A percentile compares a stretch with the other conserved stretches of the same genome.
Evolutionary conservation across 2,329 filamentous ascomycete genomes (phyloP).

Genomic region (Phialophora macrospora): DNA sequence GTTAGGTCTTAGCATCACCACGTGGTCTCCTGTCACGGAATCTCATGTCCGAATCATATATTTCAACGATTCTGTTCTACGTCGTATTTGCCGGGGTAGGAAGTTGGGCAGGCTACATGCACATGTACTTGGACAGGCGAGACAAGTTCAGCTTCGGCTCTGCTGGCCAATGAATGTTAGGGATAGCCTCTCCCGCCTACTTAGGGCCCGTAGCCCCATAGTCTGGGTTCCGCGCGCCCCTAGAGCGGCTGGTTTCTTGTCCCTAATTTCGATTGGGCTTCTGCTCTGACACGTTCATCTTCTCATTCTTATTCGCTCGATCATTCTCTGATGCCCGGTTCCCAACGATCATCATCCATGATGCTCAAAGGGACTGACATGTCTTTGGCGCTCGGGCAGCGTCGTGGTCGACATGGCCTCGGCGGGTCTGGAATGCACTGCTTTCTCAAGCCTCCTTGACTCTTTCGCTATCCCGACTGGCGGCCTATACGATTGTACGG

Average conservation of each 20-base stretch:
- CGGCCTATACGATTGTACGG: constrained; percentile 55
- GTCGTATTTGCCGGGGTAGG: too few relatives aligned
- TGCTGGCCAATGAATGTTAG: background rate
- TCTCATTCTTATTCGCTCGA: background rate
- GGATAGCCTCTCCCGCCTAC: background rate
- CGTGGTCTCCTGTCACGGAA: background rate
- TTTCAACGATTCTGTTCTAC: background rate
- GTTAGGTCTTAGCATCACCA: background rate
- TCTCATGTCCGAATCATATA: too few relatives aligned
- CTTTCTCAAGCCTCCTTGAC: background rate
- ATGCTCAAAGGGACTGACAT: background rate
- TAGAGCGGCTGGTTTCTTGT: background rate
- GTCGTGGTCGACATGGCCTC: background rate
- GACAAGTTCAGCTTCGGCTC: background rate
- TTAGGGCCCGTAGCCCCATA: background rate
- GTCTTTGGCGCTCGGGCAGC: too few relatives aligned
- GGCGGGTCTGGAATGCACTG: background rate
- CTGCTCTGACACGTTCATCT: background rate
- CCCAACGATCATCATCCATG: too few relatives aligned
- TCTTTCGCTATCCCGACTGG: constrained; percentile 41
- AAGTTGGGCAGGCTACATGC: background rate
- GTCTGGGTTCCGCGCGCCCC: too few relatives aligned
- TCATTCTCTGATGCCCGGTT: too few relatives aligned
- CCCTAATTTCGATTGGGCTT: too few relatives aligned
- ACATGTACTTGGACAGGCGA: background rate